Base-by-base conservation (phyloP, 306 rosid species). In the Quercus dentata region DNA sequence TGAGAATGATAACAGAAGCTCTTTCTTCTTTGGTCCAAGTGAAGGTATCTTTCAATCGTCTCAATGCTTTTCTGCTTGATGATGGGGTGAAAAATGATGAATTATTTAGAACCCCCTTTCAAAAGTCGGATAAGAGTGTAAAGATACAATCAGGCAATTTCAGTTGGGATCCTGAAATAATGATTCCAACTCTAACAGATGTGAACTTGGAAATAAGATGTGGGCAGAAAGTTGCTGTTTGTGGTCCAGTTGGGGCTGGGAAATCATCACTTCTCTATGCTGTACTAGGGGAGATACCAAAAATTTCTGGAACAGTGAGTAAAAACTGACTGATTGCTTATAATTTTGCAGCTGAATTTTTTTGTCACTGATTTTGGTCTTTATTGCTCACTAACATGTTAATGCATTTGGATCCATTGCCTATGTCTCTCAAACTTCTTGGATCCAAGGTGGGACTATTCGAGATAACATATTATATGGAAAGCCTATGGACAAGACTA, bases 161-260 rank as follows among this genome's bases (percentile, higher is more conserved):
- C 84, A 61, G 81, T 69, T 84, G 90, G 90, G 83, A 84, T 62
- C 64, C 72, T 1, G 85, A 84, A 41, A 69, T 80, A 46, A 21
- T 38, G 27, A 44, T 35, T 71, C 78, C 77, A 72, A 78, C 87
- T 75, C 80, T 89, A 1, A 77, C 27, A 78, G 84, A 80, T 1
- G 63, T 84, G 23, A 74, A 76, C 44, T 46, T 89, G 30, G 84
- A 80, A 55, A 73, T 83, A 9, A 72, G 31, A 61, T 3, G 59
- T 65, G 80, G 85, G 52, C 86, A 88, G 70, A 86, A 89, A 74
- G 65, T 82, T 61, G 90, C 92, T 33, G 80, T 89, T 46, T 89
- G 90, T 73, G 90, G 90, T 14, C 82, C 88, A 63, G 86, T 89
- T 61, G 86, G 90, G 27, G 83, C 90, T 0, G 90, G 90, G 14